These are phyloP conservation scores for Pythium rhizo-oryzae DNA, from an alignment of 352 stramenopile species.

Conservation along the genomic window DNA sequence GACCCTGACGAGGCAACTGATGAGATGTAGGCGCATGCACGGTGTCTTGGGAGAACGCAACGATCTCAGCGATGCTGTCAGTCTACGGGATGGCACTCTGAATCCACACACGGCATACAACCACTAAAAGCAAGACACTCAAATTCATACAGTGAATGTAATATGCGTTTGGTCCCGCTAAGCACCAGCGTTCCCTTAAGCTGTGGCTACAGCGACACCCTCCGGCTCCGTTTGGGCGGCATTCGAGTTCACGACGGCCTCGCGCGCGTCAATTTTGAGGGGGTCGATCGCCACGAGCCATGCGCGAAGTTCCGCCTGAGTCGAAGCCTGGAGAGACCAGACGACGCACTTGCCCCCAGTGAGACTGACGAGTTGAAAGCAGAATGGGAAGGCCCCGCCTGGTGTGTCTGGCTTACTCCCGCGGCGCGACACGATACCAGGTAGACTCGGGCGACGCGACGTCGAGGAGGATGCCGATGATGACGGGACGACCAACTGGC, in stretches of 20 bases:
- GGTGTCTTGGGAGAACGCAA: conserved; percentile 77
- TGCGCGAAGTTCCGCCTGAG: conserved; percentile 56
- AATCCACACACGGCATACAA: neutral
- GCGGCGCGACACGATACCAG: conserved; percentile 15
- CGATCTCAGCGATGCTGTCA: conserved; percentile 63
- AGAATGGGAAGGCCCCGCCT: conserved; percentile 48
- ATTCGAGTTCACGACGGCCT: conserved; percentile 27
- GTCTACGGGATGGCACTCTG: conserved; percentile 69
- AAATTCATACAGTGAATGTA: neutral
- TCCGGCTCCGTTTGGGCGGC: conserved; percentile 30
- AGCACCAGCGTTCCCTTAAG: neutral
- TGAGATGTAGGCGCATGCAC: conserved; percentile 53
- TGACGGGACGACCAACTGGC: conserved; percentile 53
- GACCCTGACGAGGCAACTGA: neutral
- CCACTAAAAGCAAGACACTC: no score
- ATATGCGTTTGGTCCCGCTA: no score
- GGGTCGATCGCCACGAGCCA: conserved; percentile 77
- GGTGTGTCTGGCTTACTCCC: conserved; percentile 9
- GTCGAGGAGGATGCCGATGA: neutral
- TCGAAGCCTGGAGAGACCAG: conserved; percentile 81
- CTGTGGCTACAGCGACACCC: conserved; percentile 30
- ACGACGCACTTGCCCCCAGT: conserved; percentile 53
- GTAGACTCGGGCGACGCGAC: conserved; percentile 14
- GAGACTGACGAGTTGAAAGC: conserved; percentile 69
- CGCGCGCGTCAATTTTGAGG: conserved; percentile 56